Percentiles rank a stretch among this genome's conserved stretches.
Conservation (phyloP, 2,329 filamentous ascomycete genomes). For the Colletotrichum sp. region DNA sequence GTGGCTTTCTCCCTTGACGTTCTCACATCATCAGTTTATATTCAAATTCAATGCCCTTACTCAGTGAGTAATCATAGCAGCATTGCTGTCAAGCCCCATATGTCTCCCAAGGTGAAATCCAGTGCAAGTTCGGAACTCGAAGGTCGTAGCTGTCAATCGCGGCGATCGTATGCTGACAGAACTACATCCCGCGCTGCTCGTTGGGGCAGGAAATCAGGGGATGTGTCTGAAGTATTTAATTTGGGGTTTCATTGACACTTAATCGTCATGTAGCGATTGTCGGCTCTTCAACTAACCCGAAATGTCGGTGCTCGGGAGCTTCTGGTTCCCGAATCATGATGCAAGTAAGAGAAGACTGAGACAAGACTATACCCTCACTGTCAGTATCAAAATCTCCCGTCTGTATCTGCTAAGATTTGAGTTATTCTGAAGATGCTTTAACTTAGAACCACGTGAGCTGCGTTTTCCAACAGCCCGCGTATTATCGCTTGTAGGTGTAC, state of each 20-base stretch:
- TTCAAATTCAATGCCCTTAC: neutral
- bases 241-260: neutral
- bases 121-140: neutral
- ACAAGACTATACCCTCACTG: neutral
- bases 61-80: neutral
- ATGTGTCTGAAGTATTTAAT: neutral
- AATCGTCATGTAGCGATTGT: neutral
- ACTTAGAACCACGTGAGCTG: neutral
- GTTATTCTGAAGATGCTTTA: neutral
- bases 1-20: neutral
- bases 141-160: neutral
- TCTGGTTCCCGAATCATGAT: neutral
- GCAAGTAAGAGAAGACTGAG: neutral
- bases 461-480: neutral
- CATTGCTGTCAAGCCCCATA: neutral
- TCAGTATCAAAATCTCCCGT: fast-evolving
- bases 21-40: neutral
- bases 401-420: neutral
- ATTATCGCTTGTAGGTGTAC: neutral
- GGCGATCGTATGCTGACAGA: neutral
- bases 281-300: neutral
- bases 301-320: neutral
- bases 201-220: neutral
- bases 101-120: neutral
- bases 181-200: neutral